Percentiles rank a stretch among this genome's conserved stretches.
These are phyloP conservation scores for Diaporthe sp. DNA, from an alignment of 2,329 filamentous ascomycete genomes.

Conservation along the genomic window DNA sequence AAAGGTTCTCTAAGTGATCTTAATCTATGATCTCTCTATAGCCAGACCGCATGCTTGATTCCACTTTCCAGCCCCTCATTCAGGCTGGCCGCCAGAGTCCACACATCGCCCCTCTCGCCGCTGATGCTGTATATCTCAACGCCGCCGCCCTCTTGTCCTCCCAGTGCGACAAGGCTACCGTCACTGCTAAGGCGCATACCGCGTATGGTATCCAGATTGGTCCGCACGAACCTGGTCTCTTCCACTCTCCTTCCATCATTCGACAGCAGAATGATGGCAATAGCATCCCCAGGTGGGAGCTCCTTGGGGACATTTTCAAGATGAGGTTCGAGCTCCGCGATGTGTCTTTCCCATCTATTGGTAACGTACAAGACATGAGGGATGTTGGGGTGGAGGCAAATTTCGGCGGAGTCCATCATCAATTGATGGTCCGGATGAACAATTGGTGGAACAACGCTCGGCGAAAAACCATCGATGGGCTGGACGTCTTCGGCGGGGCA, in stretches of 20 bases:
- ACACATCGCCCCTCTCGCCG: background rate
- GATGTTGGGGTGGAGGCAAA: background rate
- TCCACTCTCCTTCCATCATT: background rate
- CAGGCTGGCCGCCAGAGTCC: background rate
- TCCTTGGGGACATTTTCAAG: background rate
- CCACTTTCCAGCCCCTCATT: background rate
- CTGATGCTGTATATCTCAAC: background rate
- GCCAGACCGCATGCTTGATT: background rate
- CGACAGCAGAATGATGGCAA: slow-evolving; percentile 3
- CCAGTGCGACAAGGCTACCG: background rate
- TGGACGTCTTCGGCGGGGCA: background rate
- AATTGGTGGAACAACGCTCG: background rate
- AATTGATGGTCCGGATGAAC: background rate
- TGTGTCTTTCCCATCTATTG: slow-evolving; percentile 13
- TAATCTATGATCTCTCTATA: background rate
- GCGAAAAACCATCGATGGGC: background rate
- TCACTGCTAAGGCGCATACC: background rate
- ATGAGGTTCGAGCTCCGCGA: background rate
- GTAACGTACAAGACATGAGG: background rate
- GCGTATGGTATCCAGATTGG: background rate
- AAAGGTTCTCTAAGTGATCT: background rate
- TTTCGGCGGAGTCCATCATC: slow-evolving; percentile 20
- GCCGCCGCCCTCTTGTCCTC: background rate
- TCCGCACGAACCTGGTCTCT: background rate
- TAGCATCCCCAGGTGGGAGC: slow-evolving; percentile 3